Percentiles rank a stretch among this genome's conserved stretches.
Evolutionary conservation across 257 asterid species (phyloP).

Genomic region (Fraxinus americana): DNA sequence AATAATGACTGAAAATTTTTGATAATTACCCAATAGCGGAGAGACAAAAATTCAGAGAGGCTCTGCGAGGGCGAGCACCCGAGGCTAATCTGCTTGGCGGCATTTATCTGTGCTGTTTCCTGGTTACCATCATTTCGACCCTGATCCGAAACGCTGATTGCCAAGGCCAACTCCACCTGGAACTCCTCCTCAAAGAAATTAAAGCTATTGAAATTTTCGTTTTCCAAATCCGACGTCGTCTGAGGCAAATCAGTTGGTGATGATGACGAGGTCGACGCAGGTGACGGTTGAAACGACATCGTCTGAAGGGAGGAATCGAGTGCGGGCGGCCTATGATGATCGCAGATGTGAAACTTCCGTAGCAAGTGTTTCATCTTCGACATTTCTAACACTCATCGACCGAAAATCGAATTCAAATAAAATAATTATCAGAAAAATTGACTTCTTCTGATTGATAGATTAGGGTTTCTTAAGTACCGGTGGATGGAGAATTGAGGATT

Average conservation of each 20-base stretch:
- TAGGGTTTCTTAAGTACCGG: slow-evolving; percentile 36
- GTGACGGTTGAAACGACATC: slow-evolving; percentile 32
- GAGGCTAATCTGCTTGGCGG: slow-evolving; percentile 91
- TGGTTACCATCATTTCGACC: slow-evolving; percentile 61
- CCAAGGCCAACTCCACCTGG: slow-evolving; percentile 94
- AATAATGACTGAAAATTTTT: not conserved
- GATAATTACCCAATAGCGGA: slow-evolving; percentile 74
- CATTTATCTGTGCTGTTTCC: slow-evolving; percentile 84
- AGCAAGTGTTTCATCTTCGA: slow-evolving; percentile 92
- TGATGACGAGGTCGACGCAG: slow-evolving; percentile 33
- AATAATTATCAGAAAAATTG: not conserved
- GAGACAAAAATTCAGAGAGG: slow-evolving; percentile 67
- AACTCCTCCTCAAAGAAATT: slow-evolving; percentile 94
- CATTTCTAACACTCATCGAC: slow-evolving; percentile 71
- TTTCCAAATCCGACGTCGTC: slow-evolving; percentile 32
- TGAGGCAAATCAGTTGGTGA: slow-evolving; percentile 39
- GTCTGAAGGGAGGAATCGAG: slow-evolving; percentile 42
- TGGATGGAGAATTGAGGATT: slow-evolving; percentile 31
- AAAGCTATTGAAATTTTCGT: slow-evolving; percentile 34
- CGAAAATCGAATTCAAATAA: slow-evolving; percentile 24
- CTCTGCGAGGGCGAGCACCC: slow-evolving; percentile 73
- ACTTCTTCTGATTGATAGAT: not conserved
- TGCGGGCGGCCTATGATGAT: slow-evolving; percentile 38
- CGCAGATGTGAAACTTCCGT: slow-evolving; percentile 93
- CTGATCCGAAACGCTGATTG: slow-evolving; percentile 94